Conservation (phyloP, 2,329 filamentous ascomycete genomes). For the Alternaria infectoria region DNA sequence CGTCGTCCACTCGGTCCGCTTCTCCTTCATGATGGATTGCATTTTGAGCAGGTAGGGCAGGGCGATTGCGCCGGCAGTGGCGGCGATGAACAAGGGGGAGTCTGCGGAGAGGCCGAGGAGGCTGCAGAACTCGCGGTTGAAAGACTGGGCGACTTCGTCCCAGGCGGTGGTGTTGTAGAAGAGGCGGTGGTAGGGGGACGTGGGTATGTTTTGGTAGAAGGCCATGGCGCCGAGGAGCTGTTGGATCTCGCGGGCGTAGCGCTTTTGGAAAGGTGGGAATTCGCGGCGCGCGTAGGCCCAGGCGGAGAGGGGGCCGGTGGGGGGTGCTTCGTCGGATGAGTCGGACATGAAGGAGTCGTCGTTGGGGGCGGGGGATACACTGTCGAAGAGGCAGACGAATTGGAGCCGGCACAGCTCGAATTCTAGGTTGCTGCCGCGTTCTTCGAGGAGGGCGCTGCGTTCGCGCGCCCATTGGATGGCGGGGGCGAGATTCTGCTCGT, state of each 20-base stretch:
- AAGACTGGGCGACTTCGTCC: conserved; percentile 82
- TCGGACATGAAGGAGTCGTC: conserved; percentile 56
- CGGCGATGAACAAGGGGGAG: conserved; percentile 90
- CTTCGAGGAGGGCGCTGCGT: conserved; percentile 74
- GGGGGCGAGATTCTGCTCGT: conserved; percentile 73
- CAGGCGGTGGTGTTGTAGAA: conserved; percentile 80
- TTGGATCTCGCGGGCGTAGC: conserved; percentile 80
- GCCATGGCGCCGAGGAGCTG: conserved; percentile 82
- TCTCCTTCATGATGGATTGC: conserved; percentile 83
- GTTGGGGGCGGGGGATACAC: conserved; percentile 4
- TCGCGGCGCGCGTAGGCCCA: conserved; percentile 76
- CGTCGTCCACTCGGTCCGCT: conserved; percentile 93
- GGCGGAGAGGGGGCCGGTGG: conserved; percentile 65
- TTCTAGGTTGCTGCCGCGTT: conserved; percentile 87
- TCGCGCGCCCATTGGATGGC: conserved; percentile 86
- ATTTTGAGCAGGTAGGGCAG: conserved; percentile 89
- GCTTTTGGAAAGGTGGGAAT: conserved; percentile 74
- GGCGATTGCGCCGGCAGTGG: conserved; percentile 90
- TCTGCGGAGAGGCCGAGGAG: conserved; percentile 87
- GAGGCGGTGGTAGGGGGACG: conserved; percentile 78
- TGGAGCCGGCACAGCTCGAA: conserved; percentile 92
- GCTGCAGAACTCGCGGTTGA: conserved; percentile 93
- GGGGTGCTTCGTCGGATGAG: conserved; percentile 31
- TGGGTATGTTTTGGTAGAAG: conserved; percentile 74
- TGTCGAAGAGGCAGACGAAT: conserved; percentile 82